Base-by-base conservation (phyloP, 1,284 basidiomycete species). In the Hortiboletus rubellus region DNA sequence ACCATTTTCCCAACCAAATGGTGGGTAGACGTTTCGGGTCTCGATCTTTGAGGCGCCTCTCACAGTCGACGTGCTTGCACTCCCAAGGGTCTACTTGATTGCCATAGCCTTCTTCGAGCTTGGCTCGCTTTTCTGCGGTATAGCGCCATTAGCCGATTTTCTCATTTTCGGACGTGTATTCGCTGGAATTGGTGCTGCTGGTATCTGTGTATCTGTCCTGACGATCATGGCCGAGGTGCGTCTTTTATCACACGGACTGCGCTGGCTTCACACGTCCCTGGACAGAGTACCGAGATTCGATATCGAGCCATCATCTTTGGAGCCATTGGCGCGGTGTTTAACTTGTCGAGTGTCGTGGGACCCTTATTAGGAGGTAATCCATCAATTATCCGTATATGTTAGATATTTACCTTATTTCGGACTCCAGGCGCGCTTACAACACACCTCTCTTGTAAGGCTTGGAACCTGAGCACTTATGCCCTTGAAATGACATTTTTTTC, bases 91-190 rank as follows among this genome's bases (percentile, higher is more conserved):
- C 22, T 77, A 70, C 57, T 61, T 77, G 17, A 50, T 60, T 7
- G 65, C 75, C 1, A 73, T 79, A 37, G 34, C 61, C 40, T 57
- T 74, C 45, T 79, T 79, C 40, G 76, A 78, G 22, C 52, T 82
- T 33, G 82, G 82, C 5, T 79, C 76, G 5, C 68, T 82, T 36
- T 62, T 83, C 17, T 84, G 82, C 61, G 82, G 73, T 40, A 75
- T 78, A n/a, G 76, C 82, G 0, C 74, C 76, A 0, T 72, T 59
- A 14, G 77, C 79, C 62, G 63, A 71, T 14, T 69, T 79, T 30
- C 66, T 81, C 46, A 79, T 81, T 51, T 64, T 80, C 27, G 80
- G 79, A 9, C 66, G 77, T 10, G 72, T 74, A 1, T 59, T 78
- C 31, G 66, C 77, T 5, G 78, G 77, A 3, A 57, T 72, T 3